Evolutionary conservation across 129 eudicot species (phyloP).

Genomic region (Centella asiatica): DNA sequence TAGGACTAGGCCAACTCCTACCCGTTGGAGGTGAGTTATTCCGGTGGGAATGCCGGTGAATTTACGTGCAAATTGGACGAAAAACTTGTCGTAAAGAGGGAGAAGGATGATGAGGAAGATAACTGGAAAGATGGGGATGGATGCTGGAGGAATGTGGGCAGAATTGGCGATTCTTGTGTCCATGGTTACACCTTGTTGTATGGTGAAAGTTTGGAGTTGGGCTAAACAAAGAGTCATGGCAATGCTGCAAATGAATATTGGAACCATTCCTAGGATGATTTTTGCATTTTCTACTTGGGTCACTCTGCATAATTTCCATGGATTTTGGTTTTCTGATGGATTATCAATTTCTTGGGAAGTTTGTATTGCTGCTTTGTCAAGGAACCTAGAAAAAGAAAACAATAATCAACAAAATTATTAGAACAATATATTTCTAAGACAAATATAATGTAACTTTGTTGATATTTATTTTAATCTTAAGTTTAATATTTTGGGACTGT

Average conservation of each 20-base stretch:
- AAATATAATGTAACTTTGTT: too few species aligned
- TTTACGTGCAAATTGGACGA: constrained; percentile 49
- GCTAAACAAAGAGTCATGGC: constrained; percentile 69
- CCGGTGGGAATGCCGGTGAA: constrained; percentile 63
- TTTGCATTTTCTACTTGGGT: constrained; percentile 84
- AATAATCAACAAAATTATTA: not conserved
- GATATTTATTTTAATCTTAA: too few species aligned
- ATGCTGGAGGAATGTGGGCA: constrained; percentile 59
- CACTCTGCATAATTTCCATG: constrained; percentile 76
- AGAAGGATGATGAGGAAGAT: constrained; percentile 34
- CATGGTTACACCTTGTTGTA: constrained; percentile 76
- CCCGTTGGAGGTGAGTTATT: constrained; percentile 56
- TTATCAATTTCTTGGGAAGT: constrained; percentile 3
- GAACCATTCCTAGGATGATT: constrained; percentile 47
- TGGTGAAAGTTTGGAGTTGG: constrained; percentile 63
- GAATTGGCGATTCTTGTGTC: constrained; percentile 43
- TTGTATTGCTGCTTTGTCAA: constrained; percentile 68
- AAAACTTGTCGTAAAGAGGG: constrained; percentile 48
- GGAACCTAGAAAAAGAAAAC: constrained; percentile 27
- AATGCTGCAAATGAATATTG: constrained; percentile 50
- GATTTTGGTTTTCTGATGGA: constrained; percentile 17
- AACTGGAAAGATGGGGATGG: constrained; percentile 57
- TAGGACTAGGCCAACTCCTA: constrained; percentile 66
- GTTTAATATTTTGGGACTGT: too few species aligned
- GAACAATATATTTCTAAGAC: not conserved